Base-by-base conservation (phyloP, 148 eudicot genomes). In the Fagopyrum tataricum region DNA sequence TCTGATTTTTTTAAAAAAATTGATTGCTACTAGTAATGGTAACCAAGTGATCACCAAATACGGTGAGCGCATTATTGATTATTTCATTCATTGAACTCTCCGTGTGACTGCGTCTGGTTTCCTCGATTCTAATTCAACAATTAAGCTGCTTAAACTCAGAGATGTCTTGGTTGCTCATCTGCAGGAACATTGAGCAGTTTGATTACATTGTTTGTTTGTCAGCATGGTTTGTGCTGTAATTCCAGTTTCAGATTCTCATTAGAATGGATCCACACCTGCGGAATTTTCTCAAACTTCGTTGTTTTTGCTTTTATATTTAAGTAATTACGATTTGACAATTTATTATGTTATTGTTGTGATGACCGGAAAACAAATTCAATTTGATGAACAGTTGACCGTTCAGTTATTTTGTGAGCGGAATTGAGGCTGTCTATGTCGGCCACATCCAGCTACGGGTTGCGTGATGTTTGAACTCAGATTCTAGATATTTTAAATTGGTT, bases 341-440 rank as follows among this genome's bases (percentile, higher is more conserved):
- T 5, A 37, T 64, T 15, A 64, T 23, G 18, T 62, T 62, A 31
- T 62, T 62, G n/a, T n/a, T 31, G 66, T 12, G 11, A 58, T 53
- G 59, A 53, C 59, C 59, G 59, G 59, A 23, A 53, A 53, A 52
- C 56, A 4, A 21, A 53, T 5, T 18, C 12, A 55, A 55, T 18
- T 55, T 55, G 62, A 7, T 58, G 64, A 20, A 10, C 2, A 12
- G 64, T 58, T 58, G 37, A 58, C 64, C 64, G 14, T 55, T 20
- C 11, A 24, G 26, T 7, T 20, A 2, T 8, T 37, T 23, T 64
- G 69, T 9, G n/a, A 64, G 69, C 43, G 69, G 20, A 64, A 39
- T 64, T 37, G 43, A 31, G 43, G 69, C 69, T 64, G 44, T 37
- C 43, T 31, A 39, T 64, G 69, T 64, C 69, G 44, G 69, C 69